phyloP scores from a whole-genome alignment of 148 eudicot species.

The Persicaria maculosa region DNA sequence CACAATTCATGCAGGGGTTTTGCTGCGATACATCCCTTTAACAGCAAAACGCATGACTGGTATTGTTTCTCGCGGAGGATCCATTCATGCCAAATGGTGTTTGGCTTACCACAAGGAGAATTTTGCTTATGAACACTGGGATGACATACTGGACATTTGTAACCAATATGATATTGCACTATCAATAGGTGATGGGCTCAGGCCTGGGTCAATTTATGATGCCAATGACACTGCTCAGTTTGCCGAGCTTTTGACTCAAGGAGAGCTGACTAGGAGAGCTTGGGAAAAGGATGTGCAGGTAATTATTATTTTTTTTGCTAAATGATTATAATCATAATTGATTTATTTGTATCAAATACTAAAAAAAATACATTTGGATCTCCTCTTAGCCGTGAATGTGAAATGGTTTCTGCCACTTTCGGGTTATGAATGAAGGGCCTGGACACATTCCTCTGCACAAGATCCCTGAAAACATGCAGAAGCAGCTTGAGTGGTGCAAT shows the following conservation, averaged over 20 bases:
- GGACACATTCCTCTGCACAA: constrained; percentile 97
- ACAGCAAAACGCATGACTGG: constrained; percentile 99
- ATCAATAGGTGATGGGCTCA: constrained; percentile 93
- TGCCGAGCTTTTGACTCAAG: constrained; percentile 96
- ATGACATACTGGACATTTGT: constrained; percentile 91
- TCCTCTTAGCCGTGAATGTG: neutral
- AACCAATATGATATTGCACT: constrained; percentile 89
- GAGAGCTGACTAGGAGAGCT: constrained; percentile 89
- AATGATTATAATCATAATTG: neutral
- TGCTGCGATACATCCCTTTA: constrained; percentile 81
- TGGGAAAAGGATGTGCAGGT: constrained; percentile 99
- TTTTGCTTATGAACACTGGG: constrained; percentile 99
- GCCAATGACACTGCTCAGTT: constrained; percentile 98
- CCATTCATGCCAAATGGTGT: constrained; percentile 99
- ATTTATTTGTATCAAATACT: neutral
- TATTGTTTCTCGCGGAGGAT: constrained; percentile 97
- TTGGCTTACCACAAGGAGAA: constrained; percentile 93
- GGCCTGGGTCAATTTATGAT: constrained; percentile 97
- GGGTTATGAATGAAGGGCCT: constrained; percentile 99
- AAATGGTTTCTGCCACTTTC: constrained; percentile 18
- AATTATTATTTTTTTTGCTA: neutral
- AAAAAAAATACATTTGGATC: neutral
- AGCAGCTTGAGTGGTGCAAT: constrained; percentile 96
- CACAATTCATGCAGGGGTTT: constrained; percentile 94
- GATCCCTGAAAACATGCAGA: constrained; percentile 98